Percentiles rank a stretch among this genome's conserved stretches.
Evolutionary conservation across 495 filamentous ascomycete species (phyloP).

Genomic region (Penicillium canariense): DNA sequence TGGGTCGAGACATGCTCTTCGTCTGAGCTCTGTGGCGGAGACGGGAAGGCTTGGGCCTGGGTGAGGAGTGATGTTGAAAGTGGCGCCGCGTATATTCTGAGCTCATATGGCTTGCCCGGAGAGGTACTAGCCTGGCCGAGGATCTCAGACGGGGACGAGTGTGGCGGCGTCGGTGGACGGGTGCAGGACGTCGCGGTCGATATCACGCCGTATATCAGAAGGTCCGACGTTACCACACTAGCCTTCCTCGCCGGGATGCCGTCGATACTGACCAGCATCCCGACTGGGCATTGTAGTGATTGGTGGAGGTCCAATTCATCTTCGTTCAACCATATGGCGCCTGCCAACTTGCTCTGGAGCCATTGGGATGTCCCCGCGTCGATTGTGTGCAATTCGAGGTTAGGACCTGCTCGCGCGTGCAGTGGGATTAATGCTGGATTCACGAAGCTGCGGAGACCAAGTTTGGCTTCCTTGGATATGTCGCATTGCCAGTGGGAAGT

Average conservation of each 20-base stretch:
- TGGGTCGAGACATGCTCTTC: constrained; percentile 20
- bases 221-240: constrained; percentile 42
- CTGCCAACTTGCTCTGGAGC: constrained; percentile 37
- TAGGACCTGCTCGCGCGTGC: constrained; percentile 50
- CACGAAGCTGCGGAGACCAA: constrained; percentile 45
- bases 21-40: constrained; percentile 29
- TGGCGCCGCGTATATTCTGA: constrained; percentile 44
- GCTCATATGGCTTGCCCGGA: constrained; percentile 23
- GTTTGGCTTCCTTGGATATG: constrained; percentile 34
- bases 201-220: constrained; percentile 54
- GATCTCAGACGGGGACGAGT: constrained; percentile 39
- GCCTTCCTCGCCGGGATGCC: constrained; percentile 19
- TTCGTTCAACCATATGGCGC: constrained; percentile 35
- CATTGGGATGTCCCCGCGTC: constrained; percentile 40
- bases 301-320: constrained; percentile 33
- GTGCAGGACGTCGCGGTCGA: constrained; percentile 28
- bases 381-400: constrained; percentile 43
- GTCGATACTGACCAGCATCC: constrained; percentile 37
- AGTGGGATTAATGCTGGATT: constrained; percentile 49
- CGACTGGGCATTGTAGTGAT: constrained; percentile 41
- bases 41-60: constrained; percentile 36
- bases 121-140: constrained; percentile 10
- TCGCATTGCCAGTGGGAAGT: constrained; percentile 41
- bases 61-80: constrained; percentile 33
- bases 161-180: constrained; percentile 47